phyloP scores from a whole-genome alignment of 495 filamentous ascomycete genomes.

The Talaromyces liani region DNA sequence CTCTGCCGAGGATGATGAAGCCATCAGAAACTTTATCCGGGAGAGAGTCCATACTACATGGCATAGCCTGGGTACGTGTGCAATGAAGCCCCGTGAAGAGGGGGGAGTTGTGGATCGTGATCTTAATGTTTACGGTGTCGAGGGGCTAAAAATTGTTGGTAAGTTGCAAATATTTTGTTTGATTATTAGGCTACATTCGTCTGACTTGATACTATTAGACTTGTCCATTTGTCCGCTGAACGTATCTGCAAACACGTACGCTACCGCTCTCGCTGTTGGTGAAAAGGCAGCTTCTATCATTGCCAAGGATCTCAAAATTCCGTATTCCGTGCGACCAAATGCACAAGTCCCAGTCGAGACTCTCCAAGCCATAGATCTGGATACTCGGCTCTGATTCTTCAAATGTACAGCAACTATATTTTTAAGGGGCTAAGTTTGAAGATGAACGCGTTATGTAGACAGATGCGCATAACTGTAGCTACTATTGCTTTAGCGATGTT shows the following conservation, averaged over 20 bases:
- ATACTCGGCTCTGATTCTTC: background rate
- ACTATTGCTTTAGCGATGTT: too few species aligned
- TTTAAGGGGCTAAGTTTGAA: background rate
- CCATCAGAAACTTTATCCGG: slow-evolving; percentile 37
- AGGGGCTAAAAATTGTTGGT: slow-evolving; percentile 34
- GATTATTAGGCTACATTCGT: background rate
- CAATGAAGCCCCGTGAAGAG: slow-evolving; percentile 32
- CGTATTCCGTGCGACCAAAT: background rate
- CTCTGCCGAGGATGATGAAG: slow-evolving; percentile 44
- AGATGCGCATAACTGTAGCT: too few species aligned
- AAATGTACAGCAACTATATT: background rate
- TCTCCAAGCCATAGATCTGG: background rate
- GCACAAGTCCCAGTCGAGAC: background rate
- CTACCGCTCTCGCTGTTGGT: background rate
- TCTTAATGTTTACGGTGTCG: slow-evolving; percentile 35
- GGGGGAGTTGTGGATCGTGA: slow-evolving; percentile 44
- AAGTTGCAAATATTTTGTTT: background rate
- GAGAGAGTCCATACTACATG: slow-evolving; percentile 40
- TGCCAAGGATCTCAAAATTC: background rate
- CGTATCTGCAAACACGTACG: background rate
- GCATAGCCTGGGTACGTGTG: slow-evolving; percentile 44
- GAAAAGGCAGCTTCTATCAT: background rate
- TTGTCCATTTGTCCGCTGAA: background rate
- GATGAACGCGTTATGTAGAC: too few species aligned
- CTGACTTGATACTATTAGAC: background rate